Percentiles rank a stretch among this genome's conserved stretches.
phyloP scores from a whole-genome alignment of 306 rosid genomes.

The Cicer yamashitae region DNA sequence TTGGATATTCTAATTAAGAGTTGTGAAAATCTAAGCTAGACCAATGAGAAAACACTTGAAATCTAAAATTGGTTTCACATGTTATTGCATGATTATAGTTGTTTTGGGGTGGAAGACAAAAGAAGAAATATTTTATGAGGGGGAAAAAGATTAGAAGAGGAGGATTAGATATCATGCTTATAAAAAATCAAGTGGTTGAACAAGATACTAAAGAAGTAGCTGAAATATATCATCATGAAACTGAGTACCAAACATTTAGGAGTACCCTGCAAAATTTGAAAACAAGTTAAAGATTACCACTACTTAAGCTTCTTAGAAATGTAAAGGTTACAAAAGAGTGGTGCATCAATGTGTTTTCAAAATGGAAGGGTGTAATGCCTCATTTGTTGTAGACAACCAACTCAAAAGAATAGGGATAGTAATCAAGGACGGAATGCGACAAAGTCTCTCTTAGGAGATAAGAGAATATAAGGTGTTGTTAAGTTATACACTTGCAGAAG shows the following conservation, averaged over 20 bases:
- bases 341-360: slow-evolving; percentile 3
- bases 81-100: slow-evolving; percentile 8
- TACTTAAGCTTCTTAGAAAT: too few relatives aligned
- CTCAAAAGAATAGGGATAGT: background rate
- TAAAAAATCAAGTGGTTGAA: slow-evolving; percentile 4
- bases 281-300: background rate
- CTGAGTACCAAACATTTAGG: background rate
- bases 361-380: background rate
- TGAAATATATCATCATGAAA: background rate
- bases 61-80: too few relatives aligned
- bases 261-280: background rate
- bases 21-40: background rate
- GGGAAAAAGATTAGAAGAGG: background rate
- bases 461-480: slow-evolving; percentile 13
- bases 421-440: background rate
- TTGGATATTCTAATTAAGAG: slow-evolving; percentile 4
- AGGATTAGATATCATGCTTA: slow-evolving; percentile 12
- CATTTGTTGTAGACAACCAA: background rate
- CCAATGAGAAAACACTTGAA: too few relatives aligned
- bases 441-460: slow-evolving; percentile 3
- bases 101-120: background rate
- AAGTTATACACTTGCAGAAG: slow-evolving; percentile 18
- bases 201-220: background rate
- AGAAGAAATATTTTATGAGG: background rate
- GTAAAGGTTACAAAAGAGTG: background rate